A percentile compares a stretch with the other conserved stretches of the same genome.
These are phyloP conservation scores for Inga leiocalycina DNA, from an alignment of 306 rosid genomes.

Conservation along the genomic window DNA sequence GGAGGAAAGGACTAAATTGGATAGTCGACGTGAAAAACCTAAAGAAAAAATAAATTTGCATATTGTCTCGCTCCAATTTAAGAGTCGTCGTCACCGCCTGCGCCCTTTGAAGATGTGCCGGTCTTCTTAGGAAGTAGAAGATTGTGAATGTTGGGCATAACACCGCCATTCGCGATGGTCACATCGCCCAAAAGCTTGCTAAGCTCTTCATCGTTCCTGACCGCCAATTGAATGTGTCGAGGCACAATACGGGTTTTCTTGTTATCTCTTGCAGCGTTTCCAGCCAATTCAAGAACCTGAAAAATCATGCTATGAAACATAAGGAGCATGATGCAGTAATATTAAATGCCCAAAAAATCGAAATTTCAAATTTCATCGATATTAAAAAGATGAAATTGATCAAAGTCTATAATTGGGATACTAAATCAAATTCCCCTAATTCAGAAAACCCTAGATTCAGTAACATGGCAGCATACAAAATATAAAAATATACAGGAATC, in stretches of 20 bases:
- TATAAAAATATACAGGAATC: background rate
- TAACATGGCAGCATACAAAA: no score
- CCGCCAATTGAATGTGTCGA: constrained; percentile 81
- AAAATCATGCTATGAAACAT: background rate
- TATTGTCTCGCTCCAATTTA: constrained; percentile 15
- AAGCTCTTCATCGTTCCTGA: constrained; percentile 82
- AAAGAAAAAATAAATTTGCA: background rate
- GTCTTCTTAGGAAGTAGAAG: constrained; percentile 72
- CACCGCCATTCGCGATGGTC: constrained; percentile 83
- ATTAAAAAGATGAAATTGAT: background rate
- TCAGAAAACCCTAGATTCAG: constrained; percentile 50
- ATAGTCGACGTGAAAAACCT: background rate
- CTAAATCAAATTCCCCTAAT: background rate
- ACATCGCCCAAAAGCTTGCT: constrained; percentile 91
- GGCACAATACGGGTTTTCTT: constrained; percentile 94
- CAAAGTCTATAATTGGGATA: background rate
- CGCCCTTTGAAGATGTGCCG: constrained; percentile 58
- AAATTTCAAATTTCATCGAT: no score
- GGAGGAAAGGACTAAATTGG: background rate
- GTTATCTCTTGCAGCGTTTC: constrained; percentile 92
- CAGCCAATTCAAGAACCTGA: constrained; percentile 90
- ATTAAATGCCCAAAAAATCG: background rate
- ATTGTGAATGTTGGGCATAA: constrained; percentile 86
- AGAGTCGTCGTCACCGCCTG: constrained; percentile 67
- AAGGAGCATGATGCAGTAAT: background rate